Evolutionary conservation across 805 yeast species (phyloP), one percentile per base, ranked within the genome.

Genomic region (Kregervanrija pseudodelftensis): DNA sequence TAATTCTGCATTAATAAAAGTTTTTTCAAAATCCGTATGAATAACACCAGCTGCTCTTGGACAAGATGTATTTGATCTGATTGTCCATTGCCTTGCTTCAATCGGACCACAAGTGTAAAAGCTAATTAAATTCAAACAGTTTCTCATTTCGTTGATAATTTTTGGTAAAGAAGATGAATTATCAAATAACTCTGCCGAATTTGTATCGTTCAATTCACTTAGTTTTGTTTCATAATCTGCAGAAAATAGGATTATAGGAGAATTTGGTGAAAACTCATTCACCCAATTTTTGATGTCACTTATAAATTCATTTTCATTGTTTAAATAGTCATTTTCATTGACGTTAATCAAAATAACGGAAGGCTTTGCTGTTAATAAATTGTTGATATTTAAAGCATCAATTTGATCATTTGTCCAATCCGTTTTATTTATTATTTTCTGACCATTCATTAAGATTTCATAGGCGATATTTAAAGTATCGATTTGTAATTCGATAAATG

Each of bases 31-130:
- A 69, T 91, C 99, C 35, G 90, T 85, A 67, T 93, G 99, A 58
- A 91, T 91, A 38, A 93, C 95, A 64, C 97, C 98, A 16, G 99
- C 99, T 38, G 99, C 98, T 61, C 85, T 89, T n/a, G 99, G 99
- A 43, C 97, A 97, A 57, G 86, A 82, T 39, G 91, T 85, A 56
- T 95, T 95, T 55, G 74, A 72, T 69, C 98, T 80, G 51, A 93
- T 80, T 33, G 99, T 93, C 99, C 99, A 93, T 68, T 95, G 97
- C 66, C 97, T 84, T 41, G 90, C 95, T 71, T 93, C 99, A 50
- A 86, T 87, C 36, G 95, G 85, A 56, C 99, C 99, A 63, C 93
- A 83, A 33, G 99, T 93, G 77, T 88, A 93, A 74, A 83, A 93
- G 43, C 96, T 88, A 54, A 90, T 89, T 65, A 93, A 80, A 54